These are phyloP conservation scores for Solanum habrochaites DNA, from an alignment of 257 asterid species.

Conservation along the genomic window DNA sequence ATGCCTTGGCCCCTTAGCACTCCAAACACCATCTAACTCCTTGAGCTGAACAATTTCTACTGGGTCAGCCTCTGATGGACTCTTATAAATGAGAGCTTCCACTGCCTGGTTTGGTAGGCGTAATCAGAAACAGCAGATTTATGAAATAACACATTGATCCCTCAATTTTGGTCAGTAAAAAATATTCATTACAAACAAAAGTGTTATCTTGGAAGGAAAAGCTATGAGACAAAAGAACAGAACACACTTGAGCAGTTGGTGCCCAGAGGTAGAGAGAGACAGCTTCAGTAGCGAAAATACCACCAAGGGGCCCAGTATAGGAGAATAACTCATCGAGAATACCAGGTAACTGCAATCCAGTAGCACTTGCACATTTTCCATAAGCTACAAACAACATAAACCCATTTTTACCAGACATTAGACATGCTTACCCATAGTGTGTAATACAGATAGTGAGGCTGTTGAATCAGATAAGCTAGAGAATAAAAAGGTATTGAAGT, in stretches of 20 bases:
- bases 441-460: neutral
- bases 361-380: constrained; percentile 45
- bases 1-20: constrained; percentile 50
- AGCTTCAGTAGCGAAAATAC: constrained; percentile 42
- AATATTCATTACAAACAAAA: neutral
- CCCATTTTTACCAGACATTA: neutral
- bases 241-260: constrained; percentile 84
- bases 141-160: neutral
- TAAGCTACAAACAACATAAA: constrained; percentile 31
- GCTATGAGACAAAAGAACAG: neutral
- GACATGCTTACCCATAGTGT: neutral
- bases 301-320: constrained; percentile 79
- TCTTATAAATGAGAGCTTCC: constrained; percentile 43
- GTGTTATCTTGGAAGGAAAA: neutral
- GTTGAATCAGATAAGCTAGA: neutral
- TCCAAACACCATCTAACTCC: constrained; percentile 85
- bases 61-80: constrained; percentile 37
- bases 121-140: neutral
- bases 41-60: constrained; percentile 49
- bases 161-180: neutral
- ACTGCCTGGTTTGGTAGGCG: constrained; percentile 42
- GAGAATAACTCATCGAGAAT: constrained; percentile 77
- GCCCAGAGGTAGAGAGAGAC: constrained; percentile 82
- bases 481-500: neutral
- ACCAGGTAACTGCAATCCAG: constrained; percentile 93